phyloP scores from a whole-genome alignment of 2,329 filamentous ascomycete genomes.

The Microdochium paspali region DNA sequence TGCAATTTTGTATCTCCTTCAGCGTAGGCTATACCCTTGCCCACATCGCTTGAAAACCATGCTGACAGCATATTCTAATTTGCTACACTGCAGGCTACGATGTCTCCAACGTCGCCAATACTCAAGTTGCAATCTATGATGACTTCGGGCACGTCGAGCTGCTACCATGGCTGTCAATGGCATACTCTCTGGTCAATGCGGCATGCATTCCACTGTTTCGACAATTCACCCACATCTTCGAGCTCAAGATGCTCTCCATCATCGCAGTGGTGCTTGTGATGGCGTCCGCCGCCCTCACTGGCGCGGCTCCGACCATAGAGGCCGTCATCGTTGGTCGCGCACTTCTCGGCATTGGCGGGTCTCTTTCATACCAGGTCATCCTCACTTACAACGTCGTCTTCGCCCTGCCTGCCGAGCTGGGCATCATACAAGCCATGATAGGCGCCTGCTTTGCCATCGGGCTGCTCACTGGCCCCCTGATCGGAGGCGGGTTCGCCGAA shows the following conservation, averaged over 20 bases:
- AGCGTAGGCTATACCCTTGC: too few relatives aligned
- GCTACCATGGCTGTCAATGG: slow-evolving; percentile 27
- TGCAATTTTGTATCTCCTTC: too few relatives aligned
- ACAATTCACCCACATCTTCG: slow-evolving; percentile 20
- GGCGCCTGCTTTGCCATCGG: slow-evolving; percentile 16
- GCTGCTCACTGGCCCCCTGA: slow-evolving; percentile 13
- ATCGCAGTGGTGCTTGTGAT: slow-evolving; percentile 16
- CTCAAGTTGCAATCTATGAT: slow-evolving; percentile 47
- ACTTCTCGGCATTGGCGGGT: slow-evolving; percentile 20
- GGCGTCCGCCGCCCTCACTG: slow-evolving; percentile 17
- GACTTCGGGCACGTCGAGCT: slow-evolving; percentile 29
- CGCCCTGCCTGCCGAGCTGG: slow-evolving; percentile 9
- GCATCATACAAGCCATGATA: slow-evolving; percentile 7
- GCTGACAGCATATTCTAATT: not conserved
- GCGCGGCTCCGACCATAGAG: slow-evolving; percentile 16
- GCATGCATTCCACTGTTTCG: slow-evolving; percentile 22
- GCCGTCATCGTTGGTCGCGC: slow-evolving; percentile 21
- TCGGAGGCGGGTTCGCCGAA: slow-evolving; percentile 22
- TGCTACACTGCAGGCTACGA: slow-evolving; percentile 23
- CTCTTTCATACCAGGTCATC: slow-evolving; percentile 20
- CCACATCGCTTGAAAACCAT: too few relatives aligned
- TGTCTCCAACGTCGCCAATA: slow-evolving; percentile 38
- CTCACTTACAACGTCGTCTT: slow-evolving; percentile 12
- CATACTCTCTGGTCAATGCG: slow-evolving; percentile 22
- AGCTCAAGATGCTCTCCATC: slow-evolving; percentile 19